Percentiles rank a stretch among this genome's conserved stretches.
Conservation (phyloP, 2,329 filamentous ascomycete species). For the Colletotrichum sublineola region DNA sequence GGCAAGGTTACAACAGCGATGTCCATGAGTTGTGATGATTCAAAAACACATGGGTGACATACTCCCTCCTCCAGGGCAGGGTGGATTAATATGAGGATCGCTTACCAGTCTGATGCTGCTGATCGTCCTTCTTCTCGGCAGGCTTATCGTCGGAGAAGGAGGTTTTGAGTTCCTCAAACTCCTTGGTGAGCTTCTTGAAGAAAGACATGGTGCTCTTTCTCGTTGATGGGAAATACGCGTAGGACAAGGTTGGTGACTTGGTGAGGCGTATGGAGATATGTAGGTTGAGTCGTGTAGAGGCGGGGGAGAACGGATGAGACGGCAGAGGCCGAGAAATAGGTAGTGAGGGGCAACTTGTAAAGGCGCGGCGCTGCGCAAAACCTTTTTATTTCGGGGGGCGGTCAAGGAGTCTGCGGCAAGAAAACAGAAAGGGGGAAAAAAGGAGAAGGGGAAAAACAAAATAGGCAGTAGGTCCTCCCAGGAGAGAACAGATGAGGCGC, state of each 20-base stretch:
- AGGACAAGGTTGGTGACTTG: conserved; percentile 23
- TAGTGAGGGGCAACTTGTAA: conserved; percentile 23
- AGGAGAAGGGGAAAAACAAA: neutral
- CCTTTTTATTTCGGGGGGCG: conserved; percentile 35
- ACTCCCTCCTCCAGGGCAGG: neutral
- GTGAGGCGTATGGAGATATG: conserved; percentile 25
- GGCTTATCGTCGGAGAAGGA: conserved; percentile 55
- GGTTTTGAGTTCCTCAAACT: conserved; percentile 62
- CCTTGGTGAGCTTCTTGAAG: conserved; percentile 58
- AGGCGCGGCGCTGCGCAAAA: conserved; percentile 39
- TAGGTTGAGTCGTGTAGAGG: conserved; percentile 23
- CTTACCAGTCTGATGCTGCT: conserved; percentile 43
- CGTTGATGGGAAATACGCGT: conserved; percentile 27
- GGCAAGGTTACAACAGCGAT: neutral
- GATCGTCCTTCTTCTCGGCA: conserved; percentile 41
- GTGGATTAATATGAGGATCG: neutral
- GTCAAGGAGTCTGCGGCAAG: conserved; percentile 8
- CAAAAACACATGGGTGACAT: neutral
- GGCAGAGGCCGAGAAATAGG: conserved; percentile 43
- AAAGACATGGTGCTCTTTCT: conserved; percentile 56
- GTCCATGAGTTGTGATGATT: conserved; percentile 18
- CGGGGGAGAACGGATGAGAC: conserved; percentile 34
- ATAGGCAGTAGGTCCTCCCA: neutral
- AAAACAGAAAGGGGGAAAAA: neutral
- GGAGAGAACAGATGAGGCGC: conserved; percentile 20